A percentile compares a stretch with the other conserved stretches of the same genome.
These are phyloP conservation scores for Tolypocladium ophioglossoides DNA, from an alignment of 2,329 filamentous ascomycete species.

Conservation along the genomic window DNA sequence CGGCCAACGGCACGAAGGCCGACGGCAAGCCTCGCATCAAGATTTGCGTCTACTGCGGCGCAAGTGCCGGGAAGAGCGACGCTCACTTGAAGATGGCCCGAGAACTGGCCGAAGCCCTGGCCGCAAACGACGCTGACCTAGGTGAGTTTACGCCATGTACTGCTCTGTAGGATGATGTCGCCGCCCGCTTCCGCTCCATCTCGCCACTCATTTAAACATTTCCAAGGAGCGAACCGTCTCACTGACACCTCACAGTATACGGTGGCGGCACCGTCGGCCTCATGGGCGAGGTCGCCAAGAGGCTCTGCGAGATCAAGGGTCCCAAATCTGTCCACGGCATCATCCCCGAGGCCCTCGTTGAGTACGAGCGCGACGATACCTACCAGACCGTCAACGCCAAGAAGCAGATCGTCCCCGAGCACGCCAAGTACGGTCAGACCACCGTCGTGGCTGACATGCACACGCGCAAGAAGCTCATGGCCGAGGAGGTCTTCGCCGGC, in stretches of 20 bases:
- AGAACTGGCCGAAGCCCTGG: constrained; percentile 61
- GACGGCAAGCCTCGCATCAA: constrained; percentile 40
- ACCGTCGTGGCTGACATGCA: constrained; percentile 95
- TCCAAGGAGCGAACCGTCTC: not conserved
- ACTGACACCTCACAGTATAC: constrained; percentile 51
- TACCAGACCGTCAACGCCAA: constrained; percentile 33
- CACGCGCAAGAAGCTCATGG: constrained; percentile 90
- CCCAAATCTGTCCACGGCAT: constrained; percentile 82
- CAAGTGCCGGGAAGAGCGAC: constrained; percentile 61
- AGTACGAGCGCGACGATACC: constrained; percentile 59
- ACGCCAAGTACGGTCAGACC: constrained; percentile 63
- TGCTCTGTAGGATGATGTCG: not conserved
- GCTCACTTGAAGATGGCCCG: constrained; percentile 71
- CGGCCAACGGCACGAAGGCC: constrained; percentile 10
- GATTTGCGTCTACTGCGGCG: constrained; percentile 92
- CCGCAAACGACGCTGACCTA: constrained; percentile 68
- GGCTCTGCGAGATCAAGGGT: constrained; percentile 72
- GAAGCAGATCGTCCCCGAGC: constrained; percentile 51
- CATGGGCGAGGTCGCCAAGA: constrained; percentile 89
- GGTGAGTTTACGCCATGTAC: constrained; percentile 27
- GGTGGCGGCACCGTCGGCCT: constrained; percentile 89
- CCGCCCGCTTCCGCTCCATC: not conserved
- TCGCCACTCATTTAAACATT: not conserved
- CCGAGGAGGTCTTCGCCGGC: constrained; percentile 69
- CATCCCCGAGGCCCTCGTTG: constrained; percentile 77